These are phyloP conservation scores for Trifolium dubium DNA, from an alignment of 306 rosid species.

Conservation along the genomic window DNA sequence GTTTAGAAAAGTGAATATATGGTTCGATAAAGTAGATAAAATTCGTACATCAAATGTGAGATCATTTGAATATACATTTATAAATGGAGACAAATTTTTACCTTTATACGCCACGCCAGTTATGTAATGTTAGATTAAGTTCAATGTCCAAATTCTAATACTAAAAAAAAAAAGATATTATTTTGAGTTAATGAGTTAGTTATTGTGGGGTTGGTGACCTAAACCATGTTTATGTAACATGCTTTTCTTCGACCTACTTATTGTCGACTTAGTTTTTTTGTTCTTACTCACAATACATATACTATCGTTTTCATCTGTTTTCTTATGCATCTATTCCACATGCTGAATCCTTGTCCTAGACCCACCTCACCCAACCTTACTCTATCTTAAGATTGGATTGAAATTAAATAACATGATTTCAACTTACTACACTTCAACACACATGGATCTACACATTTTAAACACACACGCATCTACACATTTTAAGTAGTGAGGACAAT, in stretches of 20 bases:
- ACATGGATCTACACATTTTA: background rate
- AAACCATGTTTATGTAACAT: constrained; percentile 35
- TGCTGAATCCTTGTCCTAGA: constrained; percentile 37
- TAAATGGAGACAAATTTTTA: too few relatives aligned
- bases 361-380: constrained; percentile 32
- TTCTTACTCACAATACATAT: background rate
- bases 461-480: background rate
- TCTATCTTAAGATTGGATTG: constrained; percentile 3
- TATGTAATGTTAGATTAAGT: too few relatives aligned
- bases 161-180: constrained; percentile 4
- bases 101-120: too few relatives aligned
- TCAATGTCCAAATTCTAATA: too few relatives aligned
- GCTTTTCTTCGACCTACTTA: constrained; percentile 28
- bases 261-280: constrained; percentile 19
- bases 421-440: background rate
- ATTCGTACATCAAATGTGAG: too few relatives aligned
- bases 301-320: constrained; percentile 23
- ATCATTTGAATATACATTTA: too few relatives aligned
- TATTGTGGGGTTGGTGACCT: constrained; percentile 45
- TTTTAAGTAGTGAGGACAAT: background rate
- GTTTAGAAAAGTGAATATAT: too few relatives aligned
- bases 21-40: background rate
- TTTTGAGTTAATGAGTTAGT: background rate
- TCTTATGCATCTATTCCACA: background rate
- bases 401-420: background rate